These are phyloP conservation scores for Prunus salicina DNA, from an alignment of 306 rosid species.

Conservation along the genomic window DNA sequence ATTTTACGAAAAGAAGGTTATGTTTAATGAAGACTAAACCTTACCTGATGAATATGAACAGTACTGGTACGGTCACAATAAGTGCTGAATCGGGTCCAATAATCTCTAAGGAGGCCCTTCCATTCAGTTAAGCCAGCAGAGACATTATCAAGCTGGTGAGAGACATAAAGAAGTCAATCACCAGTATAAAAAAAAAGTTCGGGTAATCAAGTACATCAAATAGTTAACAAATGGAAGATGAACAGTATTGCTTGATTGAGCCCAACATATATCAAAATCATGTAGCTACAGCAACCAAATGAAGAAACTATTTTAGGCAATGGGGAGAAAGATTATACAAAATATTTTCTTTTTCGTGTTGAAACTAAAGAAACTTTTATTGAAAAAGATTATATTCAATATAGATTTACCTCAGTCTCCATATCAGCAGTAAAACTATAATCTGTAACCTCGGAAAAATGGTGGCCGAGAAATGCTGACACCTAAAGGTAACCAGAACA, in stretches of 20 bases:
- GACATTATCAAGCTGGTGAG: conserved; percentile 86
- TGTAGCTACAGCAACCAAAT: not conserved
- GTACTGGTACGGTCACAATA: conserved; percentile 63
- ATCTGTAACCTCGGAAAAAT: conserved; percentile 93
- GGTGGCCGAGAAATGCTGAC: conserved; percentile 87
- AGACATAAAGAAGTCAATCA: conserved; percentile 9
- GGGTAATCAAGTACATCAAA: not conserved
- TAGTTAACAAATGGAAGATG: not conserved
- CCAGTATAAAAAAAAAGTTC: not conserved
- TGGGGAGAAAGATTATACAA: not conserved
- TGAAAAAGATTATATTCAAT: not conserved
- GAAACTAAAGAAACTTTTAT: not conserved
- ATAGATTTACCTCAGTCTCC: conserved; percentile 81
- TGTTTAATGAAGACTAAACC: not conserved
- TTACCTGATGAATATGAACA: conserved; percentile 90
- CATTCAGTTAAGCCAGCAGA: conserved; percentile 95
- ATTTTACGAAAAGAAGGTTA: not conserved
- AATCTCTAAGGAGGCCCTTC: conserved; percentile 95
- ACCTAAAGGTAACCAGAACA: conserved; percentile 55
- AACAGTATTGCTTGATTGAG: not conserved
- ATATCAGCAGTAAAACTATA: conserved; percentile 96
- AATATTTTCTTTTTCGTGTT: not conserved
- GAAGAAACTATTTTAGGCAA: not conserved
- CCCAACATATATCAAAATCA: conserved; percentile 5
- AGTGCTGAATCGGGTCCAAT: conserved; percentile 88